These are phyloP conservation scores for Saccharomyces hybrid DNA, from an alignment of 1,139 yeast genomes.

Conservation along the genomic window DNA sequence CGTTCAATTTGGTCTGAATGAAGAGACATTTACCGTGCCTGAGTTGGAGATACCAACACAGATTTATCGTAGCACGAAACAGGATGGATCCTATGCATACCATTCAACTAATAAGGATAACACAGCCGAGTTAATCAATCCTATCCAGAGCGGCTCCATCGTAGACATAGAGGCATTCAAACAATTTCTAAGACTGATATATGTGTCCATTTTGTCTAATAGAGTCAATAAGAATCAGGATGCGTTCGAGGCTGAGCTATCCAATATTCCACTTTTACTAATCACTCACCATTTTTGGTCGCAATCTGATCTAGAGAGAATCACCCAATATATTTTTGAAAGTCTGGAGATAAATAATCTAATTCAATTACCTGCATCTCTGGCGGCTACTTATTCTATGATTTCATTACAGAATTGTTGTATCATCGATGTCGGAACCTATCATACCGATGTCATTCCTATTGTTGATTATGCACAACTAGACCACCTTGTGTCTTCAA, in stretches of 20 bases:
- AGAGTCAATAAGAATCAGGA: slow-evolving; percentile 36
- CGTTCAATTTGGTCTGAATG: slow-evolving; percentile 76
- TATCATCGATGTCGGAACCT: slow-evolving; percentile 75
- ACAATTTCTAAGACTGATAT: slow-evolving; percentile 53
- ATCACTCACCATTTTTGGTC: slow-evolving; percentile 66
- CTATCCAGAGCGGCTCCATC: slow-evolving; percentile 58
- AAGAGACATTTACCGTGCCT: slow-evolving; percentile 66
- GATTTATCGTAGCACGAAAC: slow-evolving; percentile 50
- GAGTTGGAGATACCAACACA: slow-evolving; percentile 65
- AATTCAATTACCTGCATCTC: slow-evolving; percentile 57
- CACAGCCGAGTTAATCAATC: slow-evolving; percentile 44
- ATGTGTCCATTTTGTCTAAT: slow-evolving; percentile 46
- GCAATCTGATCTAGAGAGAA: slow-evolving; percentile 53
- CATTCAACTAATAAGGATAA: slow-evolving; percentile 31
- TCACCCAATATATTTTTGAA: slow-evolving; percentile 77
- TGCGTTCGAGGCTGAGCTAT: slow-evolving; percentile 34
- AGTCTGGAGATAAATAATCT: slow-evolving; percentile 65
- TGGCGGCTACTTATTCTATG: slow-evolving; percentile 71
- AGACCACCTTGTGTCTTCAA: slow-evolving; percentile 45
- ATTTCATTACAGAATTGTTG: slow-evolving; percentile 53
- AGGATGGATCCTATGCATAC: slow-evolving; percentile 16
- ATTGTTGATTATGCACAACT: slow-evolving; percentile 62
- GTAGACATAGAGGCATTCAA: slow-evolving; percentile 64
- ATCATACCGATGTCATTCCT: slow-evolving; percentile 70
- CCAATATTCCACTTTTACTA: slow-evolving; percentile 48